Evolutionary conservation across 108 stramenopile genomes (phyloP).

Genomic region (Stephanodiscus minutulus): DNA sequence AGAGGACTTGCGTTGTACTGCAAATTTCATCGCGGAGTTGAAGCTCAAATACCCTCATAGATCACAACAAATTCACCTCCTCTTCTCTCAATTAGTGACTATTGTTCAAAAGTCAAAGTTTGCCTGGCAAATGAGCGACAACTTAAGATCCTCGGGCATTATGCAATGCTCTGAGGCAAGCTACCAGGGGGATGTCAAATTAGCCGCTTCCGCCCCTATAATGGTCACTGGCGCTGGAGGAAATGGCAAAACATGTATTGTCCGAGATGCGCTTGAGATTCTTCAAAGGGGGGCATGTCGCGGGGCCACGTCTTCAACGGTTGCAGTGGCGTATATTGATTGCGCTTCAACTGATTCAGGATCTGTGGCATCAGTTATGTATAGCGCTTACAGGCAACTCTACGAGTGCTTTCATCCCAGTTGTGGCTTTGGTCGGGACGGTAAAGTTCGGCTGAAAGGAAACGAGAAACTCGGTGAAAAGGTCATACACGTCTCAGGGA

Average conservation of each 20-base stretch:
- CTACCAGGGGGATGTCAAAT: slow-evolving; percentile 20
- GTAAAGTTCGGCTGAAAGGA: not conserved
- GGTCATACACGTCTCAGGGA: not conserved
- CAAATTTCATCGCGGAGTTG: slow-evolving; percentile 8
- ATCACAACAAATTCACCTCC: slow-evolving; percentile 24
- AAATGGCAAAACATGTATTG: slow-evolving; percentile 62
- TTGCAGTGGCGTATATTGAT: slow-evolving; percentile 63
- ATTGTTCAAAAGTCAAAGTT: slow-evolving; percentile 34
- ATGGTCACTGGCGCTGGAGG: slow-evolving; percentile 61
- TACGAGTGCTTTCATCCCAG: slow-evolving; percentile 35
- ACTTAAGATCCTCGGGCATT: slow-evolving; percentile 4
- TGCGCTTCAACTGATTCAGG: slow-evolving; percentile 52
- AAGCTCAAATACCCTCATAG: slow-evolving; percentile 38
- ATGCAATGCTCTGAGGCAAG: slow-evolving; percentile 29
- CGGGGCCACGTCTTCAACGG: slow-evolving; percentile 1
- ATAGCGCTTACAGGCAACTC: slow-evolving; percentile 49
- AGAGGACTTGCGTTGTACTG: not conserved
- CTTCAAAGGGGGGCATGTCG: slow-evolving; percentile 16
- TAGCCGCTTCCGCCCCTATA: slow-evolving; percentile 63
- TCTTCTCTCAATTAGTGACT: slow-evolving; percentile 19
- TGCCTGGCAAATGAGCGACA: slow-evolving; percentile 17
- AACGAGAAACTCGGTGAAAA: slow-evolving; percentile 7
- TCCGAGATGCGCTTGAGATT: slow-evolving; percentile 48
- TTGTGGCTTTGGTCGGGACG: not conserved
- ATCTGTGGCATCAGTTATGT: slow-evolving; percentile 31